Conservation (phyloP, 805 yeast genomes). For the Teunomyces tritomae region DNA sequence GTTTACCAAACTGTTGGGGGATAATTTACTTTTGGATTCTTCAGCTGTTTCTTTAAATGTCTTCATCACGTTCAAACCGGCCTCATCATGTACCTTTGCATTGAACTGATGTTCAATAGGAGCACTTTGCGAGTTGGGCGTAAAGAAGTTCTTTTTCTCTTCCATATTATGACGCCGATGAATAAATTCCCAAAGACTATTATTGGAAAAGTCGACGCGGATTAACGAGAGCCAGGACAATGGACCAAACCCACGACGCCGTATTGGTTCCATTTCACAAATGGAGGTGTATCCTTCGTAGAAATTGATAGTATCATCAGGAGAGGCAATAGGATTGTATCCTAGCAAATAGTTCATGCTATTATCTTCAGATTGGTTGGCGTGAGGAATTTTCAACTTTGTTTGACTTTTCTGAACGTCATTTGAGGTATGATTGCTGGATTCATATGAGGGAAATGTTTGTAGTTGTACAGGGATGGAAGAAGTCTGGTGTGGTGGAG, state of each 20-base stretch:
- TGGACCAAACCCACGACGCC: constrained; percentile 51
- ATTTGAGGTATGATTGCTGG: neutral
- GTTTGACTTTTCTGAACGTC: neutral
- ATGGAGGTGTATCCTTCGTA: constrained; percentile 41
- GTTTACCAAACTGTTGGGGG: neutral
- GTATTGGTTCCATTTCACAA: constrained; percentile 31
- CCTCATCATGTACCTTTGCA: constrained; percentile 8
- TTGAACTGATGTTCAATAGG: constrained; percentile 7
- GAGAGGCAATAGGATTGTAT: constrained; percentile 14
- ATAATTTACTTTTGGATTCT: neutral
- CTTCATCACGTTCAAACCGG: constrained; percentile 8
- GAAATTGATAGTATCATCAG: constrained; percentile 33
- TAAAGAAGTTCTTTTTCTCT: neutral
- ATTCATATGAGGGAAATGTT: neutral
- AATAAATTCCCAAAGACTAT: constrained; percentile 14
- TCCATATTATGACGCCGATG: neutral
- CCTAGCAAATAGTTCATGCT: constrained; percentile 7
- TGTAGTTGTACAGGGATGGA: neutral
- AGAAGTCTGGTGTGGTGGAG: neutral
- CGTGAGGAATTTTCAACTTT: neutral
- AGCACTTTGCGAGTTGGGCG: constrained; percentile 2
- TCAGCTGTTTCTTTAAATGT: constrained; percentile 5
- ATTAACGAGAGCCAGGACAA: constrained; percentile 48
- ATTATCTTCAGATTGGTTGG: neutral
- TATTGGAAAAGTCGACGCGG: constrained; percentile 19